phyloP scores from a whole-genome alignment of 148 eudicot genomes.

The Vaccinium vitisidaea region DNA sequence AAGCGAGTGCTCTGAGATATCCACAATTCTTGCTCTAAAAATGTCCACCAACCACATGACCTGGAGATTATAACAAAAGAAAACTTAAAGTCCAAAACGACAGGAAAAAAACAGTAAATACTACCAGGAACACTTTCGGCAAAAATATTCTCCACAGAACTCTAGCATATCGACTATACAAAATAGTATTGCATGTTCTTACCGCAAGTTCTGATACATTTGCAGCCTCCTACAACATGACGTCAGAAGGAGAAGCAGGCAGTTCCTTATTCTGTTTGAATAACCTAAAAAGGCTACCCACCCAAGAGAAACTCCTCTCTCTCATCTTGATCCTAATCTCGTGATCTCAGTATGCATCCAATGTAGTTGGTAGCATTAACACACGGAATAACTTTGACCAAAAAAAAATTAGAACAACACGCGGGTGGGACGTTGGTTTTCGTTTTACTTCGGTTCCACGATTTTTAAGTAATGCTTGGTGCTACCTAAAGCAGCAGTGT shows the following conservation, averaged over 20 bases:
- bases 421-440: background rate
- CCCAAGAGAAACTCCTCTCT: background rate
- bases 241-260: background rate
- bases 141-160: background rate
- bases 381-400: background rate
- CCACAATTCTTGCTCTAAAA: slow-evolving; percentile 66
- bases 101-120: background rate
- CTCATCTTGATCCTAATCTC: background rate
- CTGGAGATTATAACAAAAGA: slow-evolving; percentile 28
- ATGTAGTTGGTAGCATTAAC: background rate
- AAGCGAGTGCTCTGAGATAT: slow-evolving; percentile 53
- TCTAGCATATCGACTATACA: background rate
- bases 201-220: background rate
- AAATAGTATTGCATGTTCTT: background rate
- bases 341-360: background rate
- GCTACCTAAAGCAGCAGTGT: background rate
- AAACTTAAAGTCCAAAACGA: background rate
- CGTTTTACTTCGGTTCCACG: background rate
- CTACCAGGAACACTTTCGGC: background rate
- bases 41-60: slow-evolving; percentile 70
- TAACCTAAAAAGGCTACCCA: background rate
- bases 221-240: background rate
- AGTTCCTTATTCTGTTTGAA: background rate
- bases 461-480: background rate
- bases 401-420: too few relatives aligned